Evolutionary conservation across 2,329 filamentous ascomycete species (phyloP).

Genomic region (Lachnellula hyalina): DNA sequence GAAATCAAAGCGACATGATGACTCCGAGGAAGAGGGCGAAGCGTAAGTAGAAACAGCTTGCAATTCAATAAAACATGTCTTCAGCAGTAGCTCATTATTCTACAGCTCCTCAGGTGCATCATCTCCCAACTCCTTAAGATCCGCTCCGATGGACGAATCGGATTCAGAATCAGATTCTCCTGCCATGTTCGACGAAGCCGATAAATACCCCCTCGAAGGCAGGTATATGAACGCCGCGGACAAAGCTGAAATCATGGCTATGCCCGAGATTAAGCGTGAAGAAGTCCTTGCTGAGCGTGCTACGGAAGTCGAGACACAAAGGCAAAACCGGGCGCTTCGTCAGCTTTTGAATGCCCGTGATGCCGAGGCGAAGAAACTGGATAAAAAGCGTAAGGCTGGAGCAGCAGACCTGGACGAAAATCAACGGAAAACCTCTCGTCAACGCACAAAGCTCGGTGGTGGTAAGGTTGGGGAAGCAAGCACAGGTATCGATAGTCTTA

Average conservation of each 20-base stretch:
- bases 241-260: constrained; percentile 71
- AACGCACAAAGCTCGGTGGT: constrained; percentile 61
- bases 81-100: constrained; percentile 6
- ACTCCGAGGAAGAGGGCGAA: constrained; percentile 76
- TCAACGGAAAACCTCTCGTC: constrained; percentile 67
- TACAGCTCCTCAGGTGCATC: constrained; percentile 61
- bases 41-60: constrained; percentile 54
- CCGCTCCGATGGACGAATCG: constrained; percentile 85
- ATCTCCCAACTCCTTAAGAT: constrained; percentile 71
- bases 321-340: constrained; percentile 76
- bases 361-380: constrained; percentile 50
- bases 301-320: constrained; percentile 72
- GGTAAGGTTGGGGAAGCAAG: constrained; percentile 64
- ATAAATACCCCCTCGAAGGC: constrained; percentile 81
- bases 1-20: constrained; percentile 44
- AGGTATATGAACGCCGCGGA: constrained; percentile 71
- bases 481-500: constrained; percentile 66
- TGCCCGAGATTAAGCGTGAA: constrained; percentile 89
- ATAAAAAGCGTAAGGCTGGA: constrained; percentile 73
- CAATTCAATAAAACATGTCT: constrained; percentile 4
- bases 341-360: constrained; percentile 66
- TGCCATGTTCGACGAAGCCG: constrained; percentile 46
- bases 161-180: constrained; percentile 67
- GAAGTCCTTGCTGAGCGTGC: constrained; percentile 83
- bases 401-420: constrained; percentile 73